Base-by-base conservation (phyloP, 106 monocot genomes). In the Dioscorea zingiberensis region DNA sequence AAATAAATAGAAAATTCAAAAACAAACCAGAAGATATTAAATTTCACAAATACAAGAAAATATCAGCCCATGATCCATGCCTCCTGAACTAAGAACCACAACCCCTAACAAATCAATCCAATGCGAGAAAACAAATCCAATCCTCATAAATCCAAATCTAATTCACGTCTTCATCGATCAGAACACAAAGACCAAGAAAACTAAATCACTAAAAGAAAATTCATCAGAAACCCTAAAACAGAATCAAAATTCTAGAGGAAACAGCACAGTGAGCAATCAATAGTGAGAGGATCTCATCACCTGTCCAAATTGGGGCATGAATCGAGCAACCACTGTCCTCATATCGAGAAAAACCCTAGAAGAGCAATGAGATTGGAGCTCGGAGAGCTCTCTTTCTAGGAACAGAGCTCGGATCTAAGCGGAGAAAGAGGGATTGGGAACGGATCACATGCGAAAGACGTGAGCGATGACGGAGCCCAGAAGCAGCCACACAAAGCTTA, bases 391-490 rank as follows among this genome's bases (percentile, higher is more conserved):
- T 19, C 45, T 46, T 38, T 38, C 10, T 6, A 38, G 38, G 38
- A 38, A 38, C 10, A 38, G 38, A 38, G 38, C 38, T 38, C 38
- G 38, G 38, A 38, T 38, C 38, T 38, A 10, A 38, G 38, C 6
- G 38, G 38, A 38, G 38, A 38, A 21, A 22, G 18, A 29, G 51
- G 15, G 51, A 51, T 47, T 38, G 38, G 38, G 4, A 38, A 38
- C 38, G 38, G 4, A 38, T 38, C 9, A 38, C 63, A 47, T 63
- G 63, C 63, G 21, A 24, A 21, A 21, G 13, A 12, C 63, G 63
- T 63, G 63, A 47, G 46, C 63, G 0, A 47, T 63, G 63, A 47
- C 63, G 47, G 47, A 16, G 7, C 21, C 63, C 17, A 14, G 46
- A 23, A 47, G 63, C 13, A 25, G 44, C 30, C n/a, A n/a, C n/a